These are phyloP conservation scores for Solanum chaucha DNA, from an alignment of 257 asterid species.

Conservation along the genomic window DNA sequence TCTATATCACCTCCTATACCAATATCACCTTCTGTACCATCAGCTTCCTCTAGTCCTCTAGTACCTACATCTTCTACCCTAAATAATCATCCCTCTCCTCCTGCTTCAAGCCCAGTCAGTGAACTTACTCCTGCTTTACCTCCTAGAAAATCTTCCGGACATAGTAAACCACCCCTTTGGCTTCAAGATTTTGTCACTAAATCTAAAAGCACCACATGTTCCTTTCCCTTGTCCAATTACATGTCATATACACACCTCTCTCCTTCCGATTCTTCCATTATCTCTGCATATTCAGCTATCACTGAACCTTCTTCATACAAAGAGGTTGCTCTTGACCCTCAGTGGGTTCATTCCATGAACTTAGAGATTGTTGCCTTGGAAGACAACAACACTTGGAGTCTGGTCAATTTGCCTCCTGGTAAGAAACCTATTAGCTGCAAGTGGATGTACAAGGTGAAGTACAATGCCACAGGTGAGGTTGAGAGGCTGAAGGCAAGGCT, in stretches of 20 bases:
- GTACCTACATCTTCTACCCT: too few species aligned
- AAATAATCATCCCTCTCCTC: too few species aligned
- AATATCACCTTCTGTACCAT: too few species aligned
- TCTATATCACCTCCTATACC: too few species aligned
- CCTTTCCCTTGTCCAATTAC: too few species aligned
- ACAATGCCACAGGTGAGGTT: neutral
- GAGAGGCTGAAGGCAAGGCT: neutral
- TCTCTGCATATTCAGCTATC: neutral
- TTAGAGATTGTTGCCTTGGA: neutral
- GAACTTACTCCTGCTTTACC: too few species aligned
- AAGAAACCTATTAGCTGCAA: neutral
- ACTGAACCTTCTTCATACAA: neutral
- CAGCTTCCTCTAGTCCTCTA: too few species aligned
- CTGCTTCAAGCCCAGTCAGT: too few species aligned
- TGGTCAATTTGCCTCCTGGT: neutral
- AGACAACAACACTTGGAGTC: neutral
- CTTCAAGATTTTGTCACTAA: too few species aligned
- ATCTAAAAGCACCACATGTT: too few species aligned
- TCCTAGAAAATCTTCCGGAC: neutral
- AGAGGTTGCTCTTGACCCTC: neutral
- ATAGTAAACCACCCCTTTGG: too few species aligned
- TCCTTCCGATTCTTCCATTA: rapidly evolving
- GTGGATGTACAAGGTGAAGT: neutral
- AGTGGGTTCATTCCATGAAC: neutral
- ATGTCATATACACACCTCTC: neutral